These are phyloP conservation scores for Ophiostoma ulmi DNA, from an alignment of 2,329 filamentous ascomycete species.

Conservation along the genomic window DNA sequence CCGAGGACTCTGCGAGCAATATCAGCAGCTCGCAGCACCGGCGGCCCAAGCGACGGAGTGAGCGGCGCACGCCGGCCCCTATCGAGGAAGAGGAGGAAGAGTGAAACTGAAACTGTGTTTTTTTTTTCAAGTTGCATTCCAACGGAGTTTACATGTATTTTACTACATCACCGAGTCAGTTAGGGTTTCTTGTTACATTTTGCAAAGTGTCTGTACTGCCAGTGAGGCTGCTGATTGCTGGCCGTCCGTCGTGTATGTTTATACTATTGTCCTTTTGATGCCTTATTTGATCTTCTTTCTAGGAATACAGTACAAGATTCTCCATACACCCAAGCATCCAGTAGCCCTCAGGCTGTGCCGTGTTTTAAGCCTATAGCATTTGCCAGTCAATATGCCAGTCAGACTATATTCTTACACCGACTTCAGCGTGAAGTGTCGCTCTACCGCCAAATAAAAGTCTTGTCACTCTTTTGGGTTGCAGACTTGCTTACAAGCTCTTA, in stretches of 20 bases:
- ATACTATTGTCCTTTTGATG: no score
- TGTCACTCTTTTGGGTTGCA: no score
- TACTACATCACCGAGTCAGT: background rate
- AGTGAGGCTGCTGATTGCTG: background rate
- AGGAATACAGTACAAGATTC: no score
- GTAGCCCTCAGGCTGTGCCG: no score
- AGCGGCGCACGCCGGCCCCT: conserved; percentile 65
- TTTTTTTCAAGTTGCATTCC: background rate
- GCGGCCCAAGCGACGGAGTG: conserved; percentile 61
- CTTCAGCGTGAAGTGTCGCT: no score
- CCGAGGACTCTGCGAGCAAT: conserved; percentile 76
- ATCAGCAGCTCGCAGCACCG: conserved; percentile 66
- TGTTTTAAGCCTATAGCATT: no score
- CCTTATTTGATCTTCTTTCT: no score
- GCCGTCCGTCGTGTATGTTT: background rate
- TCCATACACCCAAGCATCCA: no score
- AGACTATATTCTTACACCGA: no score
- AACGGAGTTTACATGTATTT: background rate
- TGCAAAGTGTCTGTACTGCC: background rate
- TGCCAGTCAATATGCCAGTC: no score
- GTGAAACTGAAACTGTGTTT: background rate
- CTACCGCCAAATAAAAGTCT: no score
- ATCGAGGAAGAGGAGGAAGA: conserved; percentile 62
- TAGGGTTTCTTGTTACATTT: background rate
- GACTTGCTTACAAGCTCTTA: no score